These are phyloP conservation scores for Saccharomyces hybrid DNA, from an alignment of 1,139 yeast species.

Conservation along the genomic window DNA sequence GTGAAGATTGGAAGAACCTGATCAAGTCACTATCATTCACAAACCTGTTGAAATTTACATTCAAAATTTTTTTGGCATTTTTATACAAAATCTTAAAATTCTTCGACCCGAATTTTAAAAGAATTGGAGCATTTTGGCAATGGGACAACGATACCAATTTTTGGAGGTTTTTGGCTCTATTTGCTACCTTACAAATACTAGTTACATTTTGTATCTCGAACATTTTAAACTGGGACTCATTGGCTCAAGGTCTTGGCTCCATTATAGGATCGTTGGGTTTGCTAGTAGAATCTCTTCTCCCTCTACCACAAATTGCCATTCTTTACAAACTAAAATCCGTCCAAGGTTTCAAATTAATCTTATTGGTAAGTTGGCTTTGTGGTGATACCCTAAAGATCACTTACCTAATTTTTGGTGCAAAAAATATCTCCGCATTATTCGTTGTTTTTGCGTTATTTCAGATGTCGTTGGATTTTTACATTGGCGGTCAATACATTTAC, in stretches of 20 bases:
- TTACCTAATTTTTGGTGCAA: slow-evolving; percentile 66
- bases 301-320: slow-evolving; percentile 78
- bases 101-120: slow-evolving; percentile 60
- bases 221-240: slow-evolving; percentile 29
- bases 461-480: slow-evolving; percentile 65
- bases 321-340: slow-evolving; percentile 61
- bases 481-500: slow-evolving; percentile 67
- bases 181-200: slow-evolving; percentile 33
- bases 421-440: slow-evolving; percentile 58
- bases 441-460: slow-evolving; percentile 75
- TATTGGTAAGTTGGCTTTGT: slow-evolving; percentile 77
- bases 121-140: slow-evolving; percentile 77
- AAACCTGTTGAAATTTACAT: slow-evolving; percentile 17
- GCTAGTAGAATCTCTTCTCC: slow-evolving; percentile 72
- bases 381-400: slow-evolving; percentile 78
- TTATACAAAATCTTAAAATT: slow-evolving; percentile 41
- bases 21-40: slow-evolving; percentile 16
- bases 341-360: slow-evolving; percentile 69
- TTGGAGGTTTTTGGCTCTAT: slow-evolving; percentile 59
- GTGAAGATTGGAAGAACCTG: slow-evolving; percentile 23
- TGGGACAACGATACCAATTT: slow-evolving; percentile 59
- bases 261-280: slow-evolving; percentile 66
- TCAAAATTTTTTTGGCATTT: slow-evolving; percentile 25
- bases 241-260: slow-evolving; percentile 30
- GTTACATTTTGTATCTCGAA: slow-evolving; percentile 28